Evolutionary conservation across 345 rosid species (phyloP).

Genomic region (Cochlearia excelsa): DNA sequence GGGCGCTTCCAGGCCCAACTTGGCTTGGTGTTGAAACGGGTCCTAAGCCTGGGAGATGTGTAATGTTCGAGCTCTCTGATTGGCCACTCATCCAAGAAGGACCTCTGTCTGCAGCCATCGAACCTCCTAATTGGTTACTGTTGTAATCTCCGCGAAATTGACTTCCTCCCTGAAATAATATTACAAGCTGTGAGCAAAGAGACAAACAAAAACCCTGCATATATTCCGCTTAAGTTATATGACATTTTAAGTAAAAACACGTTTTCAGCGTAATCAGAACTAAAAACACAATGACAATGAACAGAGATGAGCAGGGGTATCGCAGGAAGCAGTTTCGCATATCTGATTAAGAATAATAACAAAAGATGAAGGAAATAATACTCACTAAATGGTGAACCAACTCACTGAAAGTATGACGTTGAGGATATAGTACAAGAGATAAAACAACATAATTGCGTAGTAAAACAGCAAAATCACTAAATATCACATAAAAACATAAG

Average conservation of each 20-base stretch:
- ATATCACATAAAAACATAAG: slow-evolving; percentile 8
- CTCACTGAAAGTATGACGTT: background rate
- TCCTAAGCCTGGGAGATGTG: slow-evolving; percentile 58
- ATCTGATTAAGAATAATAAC: background rate
- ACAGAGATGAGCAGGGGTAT: background rate
- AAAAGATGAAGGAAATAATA: background rate
- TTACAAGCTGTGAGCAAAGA: slow-evolving; percentile 14
- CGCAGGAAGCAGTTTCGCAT: background rate
- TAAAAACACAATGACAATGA: background rate
- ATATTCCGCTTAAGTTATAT: background rate
- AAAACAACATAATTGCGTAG: slow-evolving; percentile 5
- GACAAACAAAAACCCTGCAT: slow-evolving; percentile 2
- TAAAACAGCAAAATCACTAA: slow-evolving; percentile 1
- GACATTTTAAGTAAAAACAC: slow-evolving; percentile 7
- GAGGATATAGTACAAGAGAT: slow-evolving; percentile 2
- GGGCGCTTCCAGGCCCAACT: slow-evolving; percentile 54
- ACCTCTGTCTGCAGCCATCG: slow-evolving; percentile 68
- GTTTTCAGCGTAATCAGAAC: background rate
- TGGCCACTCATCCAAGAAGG: slow-evolving; percentile 73
- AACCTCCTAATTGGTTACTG: slow-evolving; percentile 53
- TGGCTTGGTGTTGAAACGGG: slow-evolving; percentile 53
- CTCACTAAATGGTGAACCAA: slow-evolving; percentile 6
- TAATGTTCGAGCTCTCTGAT: slow-evolving; percentile 49
- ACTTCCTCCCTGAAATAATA: slow-evolving; percentile 54
- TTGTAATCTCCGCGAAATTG: slow-evolving; percentile 59